Evolutionary conservation across 495 filamentous ascomycete species (phyloP).

Genomic region (Tuber magnatum): DNA sequence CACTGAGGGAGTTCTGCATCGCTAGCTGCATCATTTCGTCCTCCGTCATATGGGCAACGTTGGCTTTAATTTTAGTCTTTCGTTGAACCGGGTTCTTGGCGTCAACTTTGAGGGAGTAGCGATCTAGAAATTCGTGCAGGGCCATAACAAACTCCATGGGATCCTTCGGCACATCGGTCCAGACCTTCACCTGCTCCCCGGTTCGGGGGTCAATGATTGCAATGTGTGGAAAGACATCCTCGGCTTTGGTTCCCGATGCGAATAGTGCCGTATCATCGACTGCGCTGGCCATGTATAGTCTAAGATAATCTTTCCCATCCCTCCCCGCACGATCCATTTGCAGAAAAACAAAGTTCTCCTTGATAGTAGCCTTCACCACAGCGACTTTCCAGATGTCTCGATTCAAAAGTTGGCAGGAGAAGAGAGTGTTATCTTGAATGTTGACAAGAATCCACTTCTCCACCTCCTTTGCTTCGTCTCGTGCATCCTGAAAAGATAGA

Average conservation of each 20-base stretch:
- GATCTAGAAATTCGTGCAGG: constrained; percentile 88
- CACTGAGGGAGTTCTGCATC: constrained; percentile 46
- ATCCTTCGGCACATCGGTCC: constrained; percentile 73
- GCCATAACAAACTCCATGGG: constrained; percentile 79
- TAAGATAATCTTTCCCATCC: constrained; percentile 66
- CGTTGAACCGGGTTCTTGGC: constrained; percentile 82
- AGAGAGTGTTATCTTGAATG: constrained; percentile 82
- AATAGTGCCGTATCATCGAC: constrained; percentile 55
- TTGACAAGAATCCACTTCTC: constrained; percentile 95
- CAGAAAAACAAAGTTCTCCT: constrained; percentile 90
- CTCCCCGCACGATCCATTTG: constrained; percentile 80
- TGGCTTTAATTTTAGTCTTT: constrained; percentile 63
- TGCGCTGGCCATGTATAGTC: constrained; percentile 76
- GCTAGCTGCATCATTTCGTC: constrained; percentile 95
- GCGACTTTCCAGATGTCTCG: constrained; percentile 90
- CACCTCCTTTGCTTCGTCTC: constrained; percentile 71
- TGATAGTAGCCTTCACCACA: constrained; percentile 66
- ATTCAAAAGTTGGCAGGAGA: constrained; percentile 87
- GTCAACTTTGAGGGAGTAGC: constrained; percentile 79
- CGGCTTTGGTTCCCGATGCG: constrained; percentile 16
- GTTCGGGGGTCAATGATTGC: constrained; percentile 93
- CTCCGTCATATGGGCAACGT: constrained; percentile 83
- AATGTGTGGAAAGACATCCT: constrained; percentile 69
- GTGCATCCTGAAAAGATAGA: constrained; percentile 67
- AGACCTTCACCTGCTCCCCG: constrained; percentile 93